Conservation (phyloP, 2,329 filamentous ascomycete genomes). For the Botryosphaeria dothidea region DNA sequence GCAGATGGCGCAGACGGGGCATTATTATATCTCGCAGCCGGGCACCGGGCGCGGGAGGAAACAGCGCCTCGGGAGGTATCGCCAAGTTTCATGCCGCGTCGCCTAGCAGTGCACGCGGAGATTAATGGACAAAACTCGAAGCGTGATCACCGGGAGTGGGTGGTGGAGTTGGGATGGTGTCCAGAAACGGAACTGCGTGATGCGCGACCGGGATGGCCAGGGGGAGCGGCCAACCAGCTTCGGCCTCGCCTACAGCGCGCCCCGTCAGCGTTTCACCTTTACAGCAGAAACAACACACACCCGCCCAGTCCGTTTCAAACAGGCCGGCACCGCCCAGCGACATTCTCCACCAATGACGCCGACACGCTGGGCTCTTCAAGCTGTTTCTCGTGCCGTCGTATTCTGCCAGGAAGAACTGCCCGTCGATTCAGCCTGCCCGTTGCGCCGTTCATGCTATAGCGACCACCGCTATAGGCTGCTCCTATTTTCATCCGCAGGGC, state of each 20-base stretch:
- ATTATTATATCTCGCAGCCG: background rate
- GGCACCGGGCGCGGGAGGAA: background rate
- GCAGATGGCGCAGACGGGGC: background rate
- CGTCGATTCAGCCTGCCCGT: background rate
- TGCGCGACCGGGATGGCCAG: slow-evolving; percentile 1
- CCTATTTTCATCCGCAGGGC: background rate
- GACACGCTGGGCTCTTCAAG: background rate
- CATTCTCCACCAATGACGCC: slow-evolving; percentile 15
- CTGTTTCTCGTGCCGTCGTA: background rate
- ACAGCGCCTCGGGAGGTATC: background rate
- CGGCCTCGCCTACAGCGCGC: slow-evolving; percentile 4
- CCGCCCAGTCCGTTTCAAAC: slow-evolving; percentile 10
- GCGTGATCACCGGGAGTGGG: background rate
- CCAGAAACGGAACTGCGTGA: slow-evolving; percentile 10
- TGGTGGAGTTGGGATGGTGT: background rate
- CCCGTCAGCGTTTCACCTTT: slow-evolving; percentile 13
- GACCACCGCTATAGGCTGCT: background rate
- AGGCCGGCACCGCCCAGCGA: background rate
- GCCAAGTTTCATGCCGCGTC: slow-evolving; percentile 17
- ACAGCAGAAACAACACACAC: slow-evolving; percentile 8
- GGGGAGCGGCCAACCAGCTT: background rate
- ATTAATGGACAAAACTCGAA: background rate
- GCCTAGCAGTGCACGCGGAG: slow-evolving; percentile 15
- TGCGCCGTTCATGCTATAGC: slow-evolving; percentile 2
- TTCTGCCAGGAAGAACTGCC: background rate